Percentiles rank a stretch among this genome's conserved stretches.
These are phyloP conservation scores for Gossypium raimondii DNA, from an alignment of 345 rosid genomes.

Conservation along the genomic window DNA sequence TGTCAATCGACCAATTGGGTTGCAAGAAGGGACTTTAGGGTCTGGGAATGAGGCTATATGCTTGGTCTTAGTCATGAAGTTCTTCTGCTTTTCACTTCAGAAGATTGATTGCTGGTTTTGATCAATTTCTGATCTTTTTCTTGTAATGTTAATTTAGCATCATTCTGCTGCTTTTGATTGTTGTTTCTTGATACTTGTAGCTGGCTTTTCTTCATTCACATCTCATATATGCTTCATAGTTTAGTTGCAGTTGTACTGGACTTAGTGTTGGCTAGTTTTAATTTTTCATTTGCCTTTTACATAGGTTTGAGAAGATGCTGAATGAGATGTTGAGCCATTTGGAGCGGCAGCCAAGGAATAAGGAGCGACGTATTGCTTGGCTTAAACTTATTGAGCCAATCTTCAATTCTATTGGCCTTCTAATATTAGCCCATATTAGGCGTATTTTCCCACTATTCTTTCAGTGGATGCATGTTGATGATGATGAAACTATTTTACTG, in stretches of 20 bases:
- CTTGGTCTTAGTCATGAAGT: neutral
- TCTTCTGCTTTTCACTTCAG: neutral
- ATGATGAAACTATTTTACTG: constrained; percentile 70
- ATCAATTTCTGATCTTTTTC: neutral
- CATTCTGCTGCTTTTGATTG: neutral
- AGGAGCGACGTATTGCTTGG: constrained; percentile 64
- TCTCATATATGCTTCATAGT: neutral
- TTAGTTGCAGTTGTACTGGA: neutral
- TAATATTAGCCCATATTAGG: constrained; percentile 68
- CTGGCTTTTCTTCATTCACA: neutral
- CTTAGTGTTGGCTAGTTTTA: neutral
- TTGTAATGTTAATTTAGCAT: neutral
- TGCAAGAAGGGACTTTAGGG: neutral
- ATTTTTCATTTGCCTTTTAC: neutral
- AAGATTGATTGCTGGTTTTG: neutral
- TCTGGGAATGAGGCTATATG: neutral
- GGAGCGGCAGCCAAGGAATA: constrained; percentile 84
- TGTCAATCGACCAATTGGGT: neutral
- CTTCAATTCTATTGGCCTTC: constrained; percentile 54
- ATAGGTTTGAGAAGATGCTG: constrained; percentile 69
- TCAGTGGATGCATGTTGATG: constrained; percentile 84
- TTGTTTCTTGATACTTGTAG: neutral
- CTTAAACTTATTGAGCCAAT: constrained; percentile 63
- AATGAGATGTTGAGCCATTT: constrained; percentile 78
- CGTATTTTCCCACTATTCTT: constrained; percentile 76